Evolutionary conservation across 83 land plant genomes (phyloP).

Genomic region (Picea mariana): DNA sequence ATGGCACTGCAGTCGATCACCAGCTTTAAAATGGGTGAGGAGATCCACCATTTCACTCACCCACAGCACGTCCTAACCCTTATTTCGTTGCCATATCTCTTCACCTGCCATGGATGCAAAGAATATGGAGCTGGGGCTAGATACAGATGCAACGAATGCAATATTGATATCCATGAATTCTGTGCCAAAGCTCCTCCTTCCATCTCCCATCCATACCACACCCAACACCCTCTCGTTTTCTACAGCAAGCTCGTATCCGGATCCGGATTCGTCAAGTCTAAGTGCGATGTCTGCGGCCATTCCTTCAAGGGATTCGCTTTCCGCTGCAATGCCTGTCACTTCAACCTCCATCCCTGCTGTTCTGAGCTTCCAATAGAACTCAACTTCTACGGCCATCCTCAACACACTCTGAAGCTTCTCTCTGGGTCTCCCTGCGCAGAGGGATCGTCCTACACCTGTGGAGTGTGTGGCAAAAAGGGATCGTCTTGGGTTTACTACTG

Average conservation of each 20-base stretch:
- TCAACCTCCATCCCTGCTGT: constrained; percentile 62
- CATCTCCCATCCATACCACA: constrained; percentile 45
- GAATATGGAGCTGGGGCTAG: constrained; percentile 56
- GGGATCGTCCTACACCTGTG: background rate
- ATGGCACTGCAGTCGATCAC: background rate
- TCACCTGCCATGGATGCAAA: constrained; percentile 57
- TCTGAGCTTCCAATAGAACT: constrained; percentile 31
- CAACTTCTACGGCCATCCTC: constrained; percentile 22
- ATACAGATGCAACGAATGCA: constrained; percentile 38
- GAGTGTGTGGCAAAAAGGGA: constrained; percentile 30
- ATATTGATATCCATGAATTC: constrained; percentile 51
- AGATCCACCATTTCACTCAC: constrained; percentile 41
- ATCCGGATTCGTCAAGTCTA: constrained; percentile 29
- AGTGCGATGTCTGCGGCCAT: constrained; percentile 50
- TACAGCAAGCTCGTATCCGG: constrained; percentile 27
- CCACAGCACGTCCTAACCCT: constrained; percentile 43
- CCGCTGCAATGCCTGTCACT: constrained; percentile 43
- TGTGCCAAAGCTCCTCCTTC: constrained; percentile 54
- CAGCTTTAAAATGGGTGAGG: constrained; percentile 17
- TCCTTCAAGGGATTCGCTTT: constrained; percentile 39
- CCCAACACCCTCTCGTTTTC: constrained; percentile 46
- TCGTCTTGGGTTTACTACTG: constrained; percentile 40
- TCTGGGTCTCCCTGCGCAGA: background rate
- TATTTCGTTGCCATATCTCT: constrained; percentile 32
- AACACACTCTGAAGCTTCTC: constrained; percentile 31